Conservation (phyloP, 1,284 basidiomycete species). For the Pascua guehoae region DNA sequence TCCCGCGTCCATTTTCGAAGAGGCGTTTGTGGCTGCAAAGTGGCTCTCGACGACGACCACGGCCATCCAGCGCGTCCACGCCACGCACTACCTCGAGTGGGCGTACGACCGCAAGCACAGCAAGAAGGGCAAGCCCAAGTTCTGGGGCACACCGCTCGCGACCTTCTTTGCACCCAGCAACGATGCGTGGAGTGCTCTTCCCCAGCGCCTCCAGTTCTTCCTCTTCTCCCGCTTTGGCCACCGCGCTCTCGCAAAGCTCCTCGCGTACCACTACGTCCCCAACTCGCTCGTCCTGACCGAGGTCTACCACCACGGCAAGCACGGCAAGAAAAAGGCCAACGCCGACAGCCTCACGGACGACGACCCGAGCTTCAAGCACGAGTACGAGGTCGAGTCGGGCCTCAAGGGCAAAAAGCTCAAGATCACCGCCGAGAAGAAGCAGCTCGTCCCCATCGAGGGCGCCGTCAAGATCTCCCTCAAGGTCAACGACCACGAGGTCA, state of each 20-base stretch:
- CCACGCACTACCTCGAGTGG: conserved; percentile 51
- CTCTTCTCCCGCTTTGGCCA: conserved; percentile 67
- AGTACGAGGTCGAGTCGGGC: conserved; percentile 55
- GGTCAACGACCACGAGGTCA: conserved; percentile 57
- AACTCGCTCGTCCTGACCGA: conserved; percentile 58
- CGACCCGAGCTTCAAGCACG: conserved; percentile 53
- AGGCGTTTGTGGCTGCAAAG: conserved; percentile 57
- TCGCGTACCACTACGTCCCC: conserved; percentile 66
- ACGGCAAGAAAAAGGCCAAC: conserved; percentile 11
- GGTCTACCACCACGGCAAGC: conserved; percentile 49
- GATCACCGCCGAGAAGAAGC: conserved; percentile 56
- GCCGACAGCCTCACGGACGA: conserved; percentile 22
- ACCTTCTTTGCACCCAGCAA: conserved; percentile 67
- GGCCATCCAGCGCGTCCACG: conserved; percentile 58
- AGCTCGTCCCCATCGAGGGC: conserved; percentile 46
- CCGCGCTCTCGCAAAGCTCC: conserved; percentile 58
- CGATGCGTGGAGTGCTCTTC: conserved; percentile 60
- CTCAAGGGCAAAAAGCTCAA: conserved; percentile 55
- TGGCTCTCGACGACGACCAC: conserved; percentile 60
- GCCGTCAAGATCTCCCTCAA: conserved; percentile 52
- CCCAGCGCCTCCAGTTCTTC: conserved; percentile 58
- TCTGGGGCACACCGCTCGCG: conserved; percentile 56
- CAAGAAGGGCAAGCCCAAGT: conserved; percentile 45
- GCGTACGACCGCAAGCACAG: conserved; percentile 52
- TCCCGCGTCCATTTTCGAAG: conserved; percentile 61